Evolutionary conservation across 768 basidiomycete genomes (phyloP).

Genomic region (Amanita polypyramis): DNA sequence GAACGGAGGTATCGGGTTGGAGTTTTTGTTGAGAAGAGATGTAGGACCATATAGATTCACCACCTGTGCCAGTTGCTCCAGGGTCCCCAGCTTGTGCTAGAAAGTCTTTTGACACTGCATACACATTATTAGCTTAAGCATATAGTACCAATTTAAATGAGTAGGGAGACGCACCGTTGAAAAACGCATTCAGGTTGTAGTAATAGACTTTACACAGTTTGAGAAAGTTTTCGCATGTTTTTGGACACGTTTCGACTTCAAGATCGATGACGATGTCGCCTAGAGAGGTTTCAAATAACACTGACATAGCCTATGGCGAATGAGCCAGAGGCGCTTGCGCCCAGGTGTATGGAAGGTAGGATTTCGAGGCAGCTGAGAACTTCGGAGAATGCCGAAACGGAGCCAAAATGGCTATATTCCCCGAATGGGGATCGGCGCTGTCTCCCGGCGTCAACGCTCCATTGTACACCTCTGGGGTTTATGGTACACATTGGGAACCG

Average conservation of each 20-base stretch:
- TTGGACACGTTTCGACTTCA: conserved; percentile 84
- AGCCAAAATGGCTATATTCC: too few relatives aligned
- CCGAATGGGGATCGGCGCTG: too few relatives aligned
- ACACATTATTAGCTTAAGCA: neutral
- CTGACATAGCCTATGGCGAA: conserved; percentile 54
- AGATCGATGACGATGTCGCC: conserved; percentile 97
- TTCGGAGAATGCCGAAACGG: neutral
- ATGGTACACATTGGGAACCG: too few relatives aligned
- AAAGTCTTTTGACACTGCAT: conserved; percentile 89
- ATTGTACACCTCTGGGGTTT: too few relatives aligned
- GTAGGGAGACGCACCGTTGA: conserved; percentile 65
- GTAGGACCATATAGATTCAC: conserved; percentile 81
- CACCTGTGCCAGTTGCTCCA: conserved; percentile 88
- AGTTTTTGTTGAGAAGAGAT: conserved; percentile 34
- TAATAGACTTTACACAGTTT: conserved; percentile 97
- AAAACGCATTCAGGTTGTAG: conserved; percentile 95
- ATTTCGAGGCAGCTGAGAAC: neutral
- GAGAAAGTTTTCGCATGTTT: conserved; percentile 90
- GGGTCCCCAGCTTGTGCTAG: conserved; percentile 96
- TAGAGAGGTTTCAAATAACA: conserved; percentile 91
- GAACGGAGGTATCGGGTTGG: conserved; percentile 15
- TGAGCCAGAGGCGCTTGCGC: neutral
- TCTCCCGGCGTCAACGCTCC: too few relatives aligned
- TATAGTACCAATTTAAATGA: neutral
- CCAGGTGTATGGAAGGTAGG: neutral